A percentile compares a stretch with the other conserved stretches of the same genome.
phyloP scores from a whole-genome alignment of 2,329 filamentous ascomycete genomes.

The Ascochyta clinopodiicola region DNA sequence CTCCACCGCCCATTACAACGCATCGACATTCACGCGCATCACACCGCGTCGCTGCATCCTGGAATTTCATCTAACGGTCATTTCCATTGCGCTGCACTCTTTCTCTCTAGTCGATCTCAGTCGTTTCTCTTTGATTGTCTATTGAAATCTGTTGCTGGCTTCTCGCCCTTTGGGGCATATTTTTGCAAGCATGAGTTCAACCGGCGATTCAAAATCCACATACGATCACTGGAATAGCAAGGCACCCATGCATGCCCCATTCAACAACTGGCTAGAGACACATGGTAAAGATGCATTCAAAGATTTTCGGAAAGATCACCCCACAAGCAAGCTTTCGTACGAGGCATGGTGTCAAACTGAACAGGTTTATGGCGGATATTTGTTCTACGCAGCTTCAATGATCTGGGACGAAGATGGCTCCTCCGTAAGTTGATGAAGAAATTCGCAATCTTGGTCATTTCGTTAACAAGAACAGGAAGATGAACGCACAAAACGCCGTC shows the following conservation, averaged over 20 bases:
- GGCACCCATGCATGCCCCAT: slow-evolving; percentile 2
- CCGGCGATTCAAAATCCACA: slow-evolving; percentile 6
- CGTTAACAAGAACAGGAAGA: slow-evolving; percentile 38
- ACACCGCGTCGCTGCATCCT: slow-evolving; percentile 23
- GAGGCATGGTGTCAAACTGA: slow-evolving; percentile 40
- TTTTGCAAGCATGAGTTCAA: slow-evolving; percentile 8
- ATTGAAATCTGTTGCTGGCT: neutral
- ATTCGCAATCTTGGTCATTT: neutral
- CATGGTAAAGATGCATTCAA: slow-evolving; percentile 24
- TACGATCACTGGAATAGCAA: neutral
- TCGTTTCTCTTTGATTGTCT: slow-evolving; percentile 1
- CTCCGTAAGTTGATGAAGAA: slow-evolving; percentile 29
- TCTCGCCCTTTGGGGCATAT: slow-evolving; percentile 11
- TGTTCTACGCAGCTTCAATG: slow-evolving; percentile 39
- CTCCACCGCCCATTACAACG: slow-evolving; percentile 36
- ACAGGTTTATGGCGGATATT: slow-evolving; percentile 35
- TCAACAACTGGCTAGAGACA: slow-evolving; percentile 9
- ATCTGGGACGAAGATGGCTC: slow-evolving; percentile 39
- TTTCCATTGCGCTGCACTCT: slow-evolving; percentile 12
- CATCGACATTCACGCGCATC: slow-evolving; percentile 28
- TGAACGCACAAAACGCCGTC: slow-evolving; percentile 25
- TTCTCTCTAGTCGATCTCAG: slow-evolving; percentile 12
- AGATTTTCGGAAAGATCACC: slow-evolving; percentile 32
- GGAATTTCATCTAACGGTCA: slow-evolving; percentile 12
- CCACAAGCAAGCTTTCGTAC: slow-evolving; percentile 34